Base-by-base conservation (phyloP, 2,329 filamentous ascomycete species). In the Achaetomium macrosporum region DNA sequence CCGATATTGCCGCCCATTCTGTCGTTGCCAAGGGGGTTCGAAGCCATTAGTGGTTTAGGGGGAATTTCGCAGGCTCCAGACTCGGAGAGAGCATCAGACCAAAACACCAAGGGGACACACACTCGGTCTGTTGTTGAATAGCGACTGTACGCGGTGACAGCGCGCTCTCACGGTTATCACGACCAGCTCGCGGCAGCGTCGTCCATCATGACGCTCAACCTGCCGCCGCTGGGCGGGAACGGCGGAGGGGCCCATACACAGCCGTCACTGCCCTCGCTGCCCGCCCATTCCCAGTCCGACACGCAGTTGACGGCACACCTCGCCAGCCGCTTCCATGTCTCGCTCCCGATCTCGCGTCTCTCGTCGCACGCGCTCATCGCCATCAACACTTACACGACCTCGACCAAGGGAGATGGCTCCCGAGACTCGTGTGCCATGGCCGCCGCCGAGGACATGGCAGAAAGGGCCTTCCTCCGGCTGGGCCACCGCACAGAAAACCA, bases 401-500 rank as follows among this genome's bases (percentile, higher is more conserved):
- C 92, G 0, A 80, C 86, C 50, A 91, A 90, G 66, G 92, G 91
- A 4, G 90, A 96, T 87, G 92, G 92, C 61, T 85, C 83, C 54
- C 93, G 90, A 65, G 89, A 95, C 63, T 92, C 91, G 35, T 96
- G 90, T 73, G 90, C 90, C 58, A 90, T 91, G 80, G 90, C 86
- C 53, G 91, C 90, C 66, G 90, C 90, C 33, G 92, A 97, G 70
- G 91, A 96, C 64, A 79, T 99, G 66, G 93, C 93, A 19, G 84
- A 87, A 58, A 81, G 90, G 58, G 90, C 92, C 50, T 96, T 86
- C 75, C 81, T 89, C 60, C 82, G 93, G 60, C 75, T 99, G 19
- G 92, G 92, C 44, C 83, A 89, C 57, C 84, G 93, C 48, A 90
- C 87, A 2, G 93, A 99, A 71, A 96, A 95, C 69, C 93, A 99